Base-by-base conservation (phyloP, 495 filamentous ascomycete species). In the Penicillium bialowiezense region DNA sequence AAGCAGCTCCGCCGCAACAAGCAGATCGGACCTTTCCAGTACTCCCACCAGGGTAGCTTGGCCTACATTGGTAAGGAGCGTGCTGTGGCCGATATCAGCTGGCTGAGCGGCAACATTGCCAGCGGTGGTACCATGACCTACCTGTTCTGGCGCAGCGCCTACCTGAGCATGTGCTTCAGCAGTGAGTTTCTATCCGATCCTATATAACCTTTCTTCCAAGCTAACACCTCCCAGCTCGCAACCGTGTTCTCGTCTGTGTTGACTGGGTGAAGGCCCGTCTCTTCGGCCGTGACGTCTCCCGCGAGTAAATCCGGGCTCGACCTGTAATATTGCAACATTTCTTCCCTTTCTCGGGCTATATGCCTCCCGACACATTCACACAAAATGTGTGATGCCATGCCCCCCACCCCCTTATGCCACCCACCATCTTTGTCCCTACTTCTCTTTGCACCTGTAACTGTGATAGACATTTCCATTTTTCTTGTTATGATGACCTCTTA, bases 141-240 rank as follows among this genome's bases (percentile, higher is more conserved):
- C 64, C 82, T 97, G 58, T 97, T 98, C 83, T 98, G 93, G 93
- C 80, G 89, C 68, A 90, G 86, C 65, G 95, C 93, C 42, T 99
- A 99, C 70, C 75, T 99, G 70, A 95, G 87, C 81, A 99, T 99
- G 93, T 97, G 91, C 82, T 99, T 97, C 69, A 96, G 91, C 81
- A 89, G 89, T 90, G 80, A 79, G 87, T 85, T 59, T 13, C 14
- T 10, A 36, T 10, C n/a, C 9, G 15, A 32, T 26, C 23, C 28
- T 7, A 8, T 41, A 8, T 41, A 6, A 41, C 24, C 23, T 31
- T 10, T 2, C 28, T 14, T 36, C 24, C 13, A 38, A 51, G 21
- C 52, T 62, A 44, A 64, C 58, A 43, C 40, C 46, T 51, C 40
- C 39, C 34, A 90, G 86, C 84, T 35, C 87, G 93, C 52, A 99